Conservation (phyloP, 768 basidiomycete species). For the Amyloporia xantha region DNA sequence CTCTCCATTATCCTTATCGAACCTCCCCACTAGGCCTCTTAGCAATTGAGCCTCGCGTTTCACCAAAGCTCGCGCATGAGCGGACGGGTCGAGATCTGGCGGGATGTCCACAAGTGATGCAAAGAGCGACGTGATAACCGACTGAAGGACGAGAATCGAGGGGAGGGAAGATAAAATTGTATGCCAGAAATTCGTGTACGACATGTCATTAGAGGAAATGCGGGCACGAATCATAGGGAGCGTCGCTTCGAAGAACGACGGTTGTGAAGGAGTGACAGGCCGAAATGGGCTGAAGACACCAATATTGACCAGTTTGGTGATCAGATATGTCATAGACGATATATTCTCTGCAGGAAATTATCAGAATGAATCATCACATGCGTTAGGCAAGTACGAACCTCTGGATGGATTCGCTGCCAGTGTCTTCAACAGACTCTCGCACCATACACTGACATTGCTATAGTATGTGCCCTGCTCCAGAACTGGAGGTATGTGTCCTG, state of each 20-base stretch:
- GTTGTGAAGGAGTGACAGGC: constrained; percentile 49
- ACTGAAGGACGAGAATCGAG: constrained; percentile 46
- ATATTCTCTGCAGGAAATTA: constrained; percentile 27
- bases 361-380: constrained; percentile 1
- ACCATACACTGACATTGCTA: constrained; percentile 43
- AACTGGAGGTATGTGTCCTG: constrained; percentile 33
- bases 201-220: constrained; percentile 21
- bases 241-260: constrained; percentile 60
- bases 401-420: constrained; percentile 30
- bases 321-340: constrained; percentile 43
- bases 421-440: constrained; percentile 43
- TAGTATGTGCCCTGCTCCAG: constrained; percentile 57
- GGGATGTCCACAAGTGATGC: constrained; percentile 34
- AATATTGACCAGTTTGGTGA: constrained; percentile 61
- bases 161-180: constrained; percentile 39
- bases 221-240: constrained; percentile 43
- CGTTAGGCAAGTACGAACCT: constrained; percentile 32
- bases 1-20: constrained; percentile 37
- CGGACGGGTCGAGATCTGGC: constrained; percentile 25
- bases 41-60: constrained; percentile 53
- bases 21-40: constrained; percentile 43
- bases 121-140: constrained; percentile 55
- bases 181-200: constrained; percentile 48
- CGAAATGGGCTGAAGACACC: constrained; percentile 54
- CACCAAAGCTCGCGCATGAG: constrained; percentile 34